These are phyloP conservation scores for Flaveria ramosissima DNA, from an alignment of 129 eudicot genomes.

Conservation along the genomic window DNA sequence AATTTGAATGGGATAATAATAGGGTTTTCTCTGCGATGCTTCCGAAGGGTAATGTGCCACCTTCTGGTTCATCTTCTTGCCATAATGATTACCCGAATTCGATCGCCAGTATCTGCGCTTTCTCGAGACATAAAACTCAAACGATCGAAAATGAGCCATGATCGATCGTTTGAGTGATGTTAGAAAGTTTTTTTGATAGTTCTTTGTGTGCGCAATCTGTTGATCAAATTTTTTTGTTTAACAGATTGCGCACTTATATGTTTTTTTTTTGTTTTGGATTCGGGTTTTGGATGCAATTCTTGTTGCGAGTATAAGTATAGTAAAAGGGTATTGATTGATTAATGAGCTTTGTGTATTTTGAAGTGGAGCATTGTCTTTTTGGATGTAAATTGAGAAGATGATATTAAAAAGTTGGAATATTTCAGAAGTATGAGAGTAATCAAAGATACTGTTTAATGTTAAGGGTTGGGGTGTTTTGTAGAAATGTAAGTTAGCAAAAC, in stretches of 20 bases:
- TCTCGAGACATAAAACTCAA: conserved; percentile 24
- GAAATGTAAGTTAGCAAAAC: no score
- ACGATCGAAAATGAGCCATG: conserved; percentile 7
- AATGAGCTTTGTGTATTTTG: neutral
- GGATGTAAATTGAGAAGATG: neutral
- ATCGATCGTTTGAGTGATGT: conserved; percentile 12
- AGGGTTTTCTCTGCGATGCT: conserved; percentile 65
- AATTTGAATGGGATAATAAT: conserved; percentile 18
- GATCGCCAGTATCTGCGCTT: conserved; percentile 44
- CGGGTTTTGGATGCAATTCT: conserved; percentile 29
- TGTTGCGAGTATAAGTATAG: conserved; percentile 9
- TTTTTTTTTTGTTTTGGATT: neutral
- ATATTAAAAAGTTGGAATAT: neutral
- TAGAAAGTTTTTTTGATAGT: conserved; percentile 12
- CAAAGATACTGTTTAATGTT: no score
- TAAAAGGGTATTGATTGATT: neutral
- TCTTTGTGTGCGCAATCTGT: neutral
- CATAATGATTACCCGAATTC: conserved; percentile 63
- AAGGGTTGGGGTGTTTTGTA: no score
- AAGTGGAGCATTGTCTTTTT: no score
- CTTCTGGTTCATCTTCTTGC: conserved; percentile 84
- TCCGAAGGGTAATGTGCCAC: conserved; percentile 87
- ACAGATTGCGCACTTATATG: no score
- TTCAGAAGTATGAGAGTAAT: neutral
- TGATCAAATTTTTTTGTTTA: neutral